These are phyloP conservation scores for Exophiala xenobiotica DNA, from an alignment of 2,329 filamentous ascomycete genomes.

Conservation along the genomic window DNA sequence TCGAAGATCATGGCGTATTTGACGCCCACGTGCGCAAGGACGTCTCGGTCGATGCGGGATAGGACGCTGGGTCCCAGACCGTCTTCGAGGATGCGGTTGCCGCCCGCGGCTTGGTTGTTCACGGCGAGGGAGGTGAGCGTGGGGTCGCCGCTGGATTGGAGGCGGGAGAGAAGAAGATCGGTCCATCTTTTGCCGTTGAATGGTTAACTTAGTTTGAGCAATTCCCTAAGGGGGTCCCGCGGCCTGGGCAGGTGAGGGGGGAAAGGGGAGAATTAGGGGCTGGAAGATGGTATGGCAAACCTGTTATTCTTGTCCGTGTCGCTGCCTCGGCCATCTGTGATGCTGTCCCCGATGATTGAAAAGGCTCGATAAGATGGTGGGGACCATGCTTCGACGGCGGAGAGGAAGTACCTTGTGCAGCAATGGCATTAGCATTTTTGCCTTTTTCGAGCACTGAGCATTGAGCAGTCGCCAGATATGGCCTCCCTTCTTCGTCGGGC, in stretches of 20 bases:
- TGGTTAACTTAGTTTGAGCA: not conserved
- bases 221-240: no score
- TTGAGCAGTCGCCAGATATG: no score
- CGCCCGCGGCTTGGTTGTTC: conserved; percentile 66
- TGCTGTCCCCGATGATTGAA: conserved; percentile 62
- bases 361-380: conserved; percentile 47
- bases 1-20: conserved; percentile 66
- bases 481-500: no score
- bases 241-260: not conserved
- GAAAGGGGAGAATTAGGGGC: not conserved
- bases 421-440: conserved; percentile 29
- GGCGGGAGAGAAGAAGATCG: conserved; percentile 53
- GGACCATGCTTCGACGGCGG: conserved; percentile 56
- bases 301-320: conserved; percentile 60
- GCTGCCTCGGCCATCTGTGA: conserved; percentile 64
- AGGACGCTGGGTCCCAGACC: conserved; percentile 63
- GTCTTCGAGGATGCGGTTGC: conserved; percentile 63
- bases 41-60: conserved; percentile 63
- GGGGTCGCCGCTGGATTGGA: conserved; percentile 46
- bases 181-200: conserved; percentile 49
- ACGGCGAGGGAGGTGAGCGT: conserved; percentile 53
- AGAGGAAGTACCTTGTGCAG: conserved; percentile 59
- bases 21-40: conserved; percentile 58
- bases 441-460: no score
- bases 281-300: conserved; percentile 20